phyloP scores from a whole-genome alignment of 2,329 filamentous ascomycete genomes.

The Phaeosphaeria sp. region DNA sequence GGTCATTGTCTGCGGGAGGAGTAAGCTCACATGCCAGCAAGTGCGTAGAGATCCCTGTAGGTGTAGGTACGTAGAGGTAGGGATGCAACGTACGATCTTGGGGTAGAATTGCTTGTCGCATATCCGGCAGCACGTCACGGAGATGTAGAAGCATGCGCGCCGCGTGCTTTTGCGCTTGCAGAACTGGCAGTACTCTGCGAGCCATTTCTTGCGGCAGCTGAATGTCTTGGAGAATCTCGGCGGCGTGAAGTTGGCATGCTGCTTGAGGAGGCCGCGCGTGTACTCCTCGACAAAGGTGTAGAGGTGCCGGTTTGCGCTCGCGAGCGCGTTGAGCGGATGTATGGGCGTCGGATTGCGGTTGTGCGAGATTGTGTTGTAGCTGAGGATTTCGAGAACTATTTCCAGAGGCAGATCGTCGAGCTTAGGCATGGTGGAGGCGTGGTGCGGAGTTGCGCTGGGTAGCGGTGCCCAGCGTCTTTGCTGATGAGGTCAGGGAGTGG shows the following conservation, averaged over 20 bases:
- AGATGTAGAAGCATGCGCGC: conserved; percentile 29
- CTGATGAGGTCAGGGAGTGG: conserved; percentile 3
- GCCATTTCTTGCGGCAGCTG: conserved; percentile 33
- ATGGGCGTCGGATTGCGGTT: conserved; percentile 7
- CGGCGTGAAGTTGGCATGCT: conserved; percentile 24
- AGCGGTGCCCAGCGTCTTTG: neutral
- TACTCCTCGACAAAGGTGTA: conserved; percentile 37
- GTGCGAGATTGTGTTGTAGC: conserved; percentile 17
- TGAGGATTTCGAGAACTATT: conserved; percentile 37
- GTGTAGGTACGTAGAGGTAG: neutral
- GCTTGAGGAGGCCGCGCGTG: conserved; percentile 32
- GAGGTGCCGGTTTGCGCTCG: conserved; percentile 32
- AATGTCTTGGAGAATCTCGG: conserved; percentile 20
- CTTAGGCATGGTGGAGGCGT: conserved; percentile 11
- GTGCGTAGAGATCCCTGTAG: neutral
- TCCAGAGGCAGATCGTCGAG: conserved; percentile 36
- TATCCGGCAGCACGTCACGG: conserved; percentile 30
- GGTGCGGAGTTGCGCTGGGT: neutral
- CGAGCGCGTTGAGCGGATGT: conserved; percentile 33
- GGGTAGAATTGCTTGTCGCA: conserved; percentile 35
- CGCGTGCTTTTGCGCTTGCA: conserved; percentile 35
- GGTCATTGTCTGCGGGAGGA: conserved; percentile 36
- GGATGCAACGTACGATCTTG: conserved; percentile 34
- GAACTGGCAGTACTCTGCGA: conserved; percentile 32
- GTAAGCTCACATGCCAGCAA: neutral